These are phyloP conservation scores for Xerophyta viscosa DNA, from an alignment of 106 monocot genomes.

Conservation along the genomic window DNA sequence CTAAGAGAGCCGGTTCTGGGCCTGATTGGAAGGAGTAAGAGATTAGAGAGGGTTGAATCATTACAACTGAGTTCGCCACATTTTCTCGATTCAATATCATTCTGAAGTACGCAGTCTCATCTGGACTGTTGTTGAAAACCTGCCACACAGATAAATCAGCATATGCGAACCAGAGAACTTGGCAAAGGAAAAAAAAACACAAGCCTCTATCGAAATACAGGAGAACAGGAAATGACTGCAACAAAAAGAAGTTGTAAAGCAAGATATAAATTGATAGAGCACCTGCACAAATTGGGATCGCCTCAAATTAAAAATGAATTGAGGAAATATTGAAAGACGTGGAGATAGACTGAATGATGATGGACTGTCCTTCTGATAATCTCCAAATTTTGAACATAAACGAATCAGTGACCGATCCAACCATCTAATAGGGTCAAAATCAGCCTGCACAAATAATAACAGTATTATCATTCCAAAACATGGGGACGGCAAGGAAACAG, in stretches of 20 bases:
- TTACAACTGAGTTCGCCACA: constrained; percentile 84
- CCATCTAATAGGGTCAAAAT: constrained; percentile 98
- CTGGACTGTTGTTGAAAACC: constrained; percentile 93
- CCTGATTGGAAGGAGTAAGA: constrained; percentile 81
- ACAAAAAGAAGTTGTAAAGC: too few relatives aligned
- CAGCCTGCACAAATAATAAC: constrained; percentile 68
- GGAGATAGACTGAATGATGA: constrained; percentile 91
- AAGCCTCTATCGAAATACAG: background rate
- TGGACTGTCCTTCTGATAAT: constrained; percentile 84
- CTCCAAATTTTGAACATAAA: constrained; percentile 84
- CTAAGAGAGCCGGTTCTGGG: constrained; percentile 74
- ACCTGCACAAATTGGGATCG: constrained; percentile 99
- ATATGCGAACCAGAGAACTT: background rate
- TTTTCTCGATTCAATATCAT: constrained; percentile 85
- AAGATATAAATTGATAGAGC: constrained; percentile 1
- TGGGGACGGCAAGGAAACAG: background rate
- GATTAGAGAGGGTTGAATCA: constrained; percentile 93
- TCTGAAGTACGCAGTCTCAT: constrained; percentile 97
- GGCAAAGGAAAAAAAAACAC: background rate
- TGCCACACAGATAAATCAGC: constrained; percentile 16
- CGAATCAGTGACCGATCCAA: constrained; percentile 85
- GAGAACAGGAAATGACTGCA: background rate
- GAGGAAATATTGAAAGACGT: constrained; percentile 90
- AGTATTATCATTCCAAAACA: background rate
- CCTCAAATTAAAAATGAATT: constrained; percentile 87